Base-by-base conservation (phyloP, 2,329 filamentous ascomycete species). In the Hortaea sp. region DNA sequence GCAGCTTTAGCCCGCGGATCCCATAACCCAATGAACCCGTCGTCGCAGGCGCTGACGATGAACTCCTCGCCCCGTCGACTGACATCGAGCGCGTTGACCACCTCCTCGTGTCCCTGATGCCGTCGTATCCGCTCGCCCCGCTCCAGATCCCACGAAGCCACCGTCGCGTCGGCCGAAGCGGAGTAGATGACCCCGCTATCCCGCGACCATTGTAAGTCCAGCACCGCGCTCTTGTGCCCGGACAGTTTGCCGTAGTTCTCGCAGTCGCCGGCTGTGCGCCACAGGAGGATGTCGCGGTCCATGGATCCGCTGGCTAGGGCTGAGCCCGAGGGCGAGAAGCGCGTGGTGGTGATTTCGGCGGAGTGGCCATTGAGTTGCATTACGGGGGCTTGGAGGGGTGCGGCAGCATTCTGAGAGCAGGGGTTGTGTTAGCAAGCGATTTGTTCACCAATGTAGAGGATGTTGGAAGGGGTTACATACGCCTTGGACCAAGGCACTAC, bases 131-230 rank as follows among this genome's bases (percentile, higher is more conserved):
- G 80, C 54, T 84, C 78, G n/a, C 90, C 90, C n/a, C 0, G 87
- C 89, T 55, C 92, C 90, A 38, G 94, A 61, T 98, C 90, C 90
- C 90, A 98, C 64, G 87, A 94, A 35, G 89, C 89, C 29, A 97
- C 75, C 55, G 89, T 87, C 78, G 82, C 89, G 64, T 98, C 92
- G 55, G 92, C 89, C 31, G 89, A 95, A 39, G 89, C 89, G 6
- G 90, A 92, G 62, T 90, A 97, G 43, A 98, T 67, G 38, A 90
- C 84, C 59, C 85, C 81, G 13, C 88, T 94, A 69, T 98, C 92
- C 63, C 92, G 84, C 29, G 92, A 95, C 92, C 92, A 98, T 63
- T 95, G 88, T 40, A 98, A 71, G 66, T 97, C 92, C 28, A 97
- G 73, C 42, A 98, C 73, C 1, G 92, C 92, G 55, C 88, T 88